These are phyloP conservation scores for Lentinus brumalis DNA, from an alignment of 768 basidiomycete species.

Conservation along the genomic window DNA sequence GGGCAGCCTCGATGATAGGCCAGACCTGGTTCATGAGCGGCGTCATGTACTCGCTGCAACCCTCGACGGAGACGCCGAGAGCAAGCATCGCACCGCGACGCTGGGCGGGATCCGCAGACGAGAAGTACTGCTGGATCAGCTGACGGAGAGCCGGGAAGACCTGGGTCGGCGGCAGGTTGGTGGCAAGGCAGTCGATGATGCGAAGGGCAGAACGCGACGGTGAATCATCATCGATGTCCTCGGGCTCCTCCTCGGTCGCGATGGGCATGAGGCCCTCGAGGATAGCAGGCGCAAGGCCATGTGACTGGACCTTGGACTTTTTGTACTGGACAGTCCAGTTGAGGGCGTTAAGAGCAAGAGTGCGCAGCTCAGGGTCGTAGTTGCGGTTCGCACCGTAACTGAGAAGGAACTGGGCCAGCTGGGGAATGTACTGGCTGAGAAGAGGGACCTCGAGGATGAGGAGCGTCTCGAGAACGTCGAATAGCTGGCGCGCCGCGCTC, in stretches of 20 bases:
- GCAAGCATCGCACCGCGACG: slow-evolving; percentile 95
- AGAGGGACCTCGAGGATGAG: slow-evolving; percentile 96
- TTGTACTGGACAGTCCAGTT: slow-evolving; percentile 99
- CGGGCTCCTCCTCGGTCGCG: slow-evolving; percentile 90
- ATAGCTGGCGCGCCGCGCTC: slow-evolving; percentile 80
- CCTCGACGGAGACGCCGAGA: slow-evolving; percentile 94
- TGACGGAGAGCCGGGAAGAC: slow-evolving; percentile 90
- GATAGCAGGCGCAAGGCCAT: slow-evolving; percentile 82
- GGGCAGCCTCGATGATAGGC: slow-evolving; percentile 90
- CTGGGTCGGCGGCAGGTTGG: slow-evolving; percentile 89
- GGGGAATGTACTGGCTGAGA: slow-evolving; percentile 83
- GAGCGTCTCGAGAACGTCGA: slow-evolving; percentile 95
- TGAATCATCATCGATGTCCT: slow-evolving; percentile 91
- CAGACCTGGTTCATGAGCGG: slow-evolving; percentile 90
- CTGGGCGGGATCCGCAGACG: slow-evolving; percentile 71
- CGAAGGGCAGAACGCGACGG: slow-evolving; percentile 93
- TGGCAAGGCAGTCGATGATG: slow-evolving; percentile 90
- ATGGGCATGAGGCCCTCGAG: slow-evolving; percentile 93
- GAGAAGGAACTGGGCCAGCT: slow-evolving; percentile 88
- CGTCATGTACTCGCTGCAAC: slow-evolving; percentile 97
- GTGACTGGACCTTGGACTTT: slow-evolving; percentile 91
- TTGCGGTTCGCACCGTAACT: slow-evolving; percentile 76
- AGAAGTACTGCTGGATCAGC: slow-evolving; percentile 84
- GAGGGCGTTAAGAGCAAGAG: slow-evolving; percentile 89
- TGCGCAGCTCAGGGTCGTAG: slow-evolving; percentile 78